A percentile compares a stretch with the other conserved stretches of the same genome.
phyloP scores from a whole-genome alignment of 306 rosid species.

The Neltuma alba region DNA sequence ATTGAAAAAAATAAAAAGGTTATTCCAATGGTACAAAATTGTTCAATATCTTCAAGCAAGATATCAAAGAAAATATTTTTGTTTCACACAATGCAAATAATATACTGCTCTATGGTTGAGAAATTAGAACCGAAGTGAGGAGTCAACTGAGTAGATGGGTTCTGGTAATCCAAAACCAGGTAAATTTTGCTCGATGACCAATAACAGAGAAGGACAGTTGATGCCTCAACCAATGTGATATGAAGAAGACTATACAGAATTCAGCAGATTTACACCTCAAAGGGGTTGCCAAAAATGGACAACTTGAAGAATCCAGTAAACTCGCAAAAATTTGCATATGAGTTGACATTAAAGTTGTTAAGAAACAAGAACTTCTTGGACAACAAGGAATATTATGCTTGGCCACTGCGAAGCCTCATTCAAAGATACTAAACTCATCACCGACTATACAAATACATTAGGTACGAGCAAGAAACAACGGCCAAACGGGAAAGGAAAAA shows the following conservation, averaged over 20 bases:
- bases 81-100: not conserved
- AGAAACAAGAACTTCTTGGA: slow-evolving; percentile 6
- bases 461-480: slow-evolving; percentile 9
- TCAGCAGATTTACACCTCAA: slow-evolving; percentile 14
- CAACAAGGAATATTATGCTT: slow-evolving; percentile 38
- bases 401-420: slow-evolving; percentile 28
- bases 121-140: not conserved
- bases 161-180: slow-evolving; percentile 14
- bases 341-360: slow-evolving; percentile 31
- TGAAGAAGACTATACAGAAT: not conserved
- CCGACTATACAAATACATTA: slow-evolving; percentile 13
- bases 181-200: slow-evolving; percentile 8
- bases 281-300: slow-evolving; percentile 2
- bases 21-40: not conserved
- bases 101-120: not conserved
- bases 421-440: slow-evolving; percentile 29
- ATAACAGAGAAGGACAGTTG: not conserved
- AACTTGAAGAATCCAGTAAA: slow-evolving; percentile 18
- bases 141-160: slow-evolving; percentile 8
- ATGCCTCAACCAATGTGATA: slow-evolving; percentile 12
- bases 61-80: slow-evolving; percentile 1
- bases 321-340: not conserved
- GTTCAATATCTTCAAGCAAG: slow-evolving; percentile 13
- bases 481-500: not conserved
- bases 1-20: not conserved